Percentiles rank a stretch among this genome's conserved stretches.
These are phyloP conservation scores for Glaciozyma antarctica DNA, from an alignment of 768 basidiomycete genomes.

Conservation along the genomic window DNA sequence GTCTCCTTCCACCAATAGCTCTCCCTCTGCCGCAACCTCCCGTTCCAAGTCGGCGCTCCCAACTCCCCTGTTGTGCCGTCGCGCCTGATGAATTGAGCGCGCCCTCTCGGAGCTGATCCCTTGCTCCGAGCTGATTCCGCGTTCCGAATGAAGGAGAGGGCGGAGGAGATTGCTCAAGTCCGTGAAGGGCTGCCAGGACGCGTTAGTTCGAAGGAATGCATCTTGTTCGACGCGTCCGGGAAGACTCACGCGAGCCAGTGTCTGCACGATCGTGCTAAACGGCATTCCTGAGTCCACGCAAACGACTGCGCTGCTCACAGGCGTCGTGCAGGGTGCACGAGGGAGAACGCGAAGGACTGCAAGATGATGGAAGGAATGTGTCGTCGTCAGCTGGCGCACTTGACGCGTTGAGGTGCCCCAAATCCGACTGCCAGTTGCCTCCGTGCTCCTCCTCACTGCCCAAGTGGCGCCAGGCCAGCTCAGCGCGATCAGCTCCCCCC, in stretches of 20 bases:
- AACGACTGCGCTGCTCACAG: too few species aligned
- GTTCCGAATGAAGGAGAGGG: background rate
- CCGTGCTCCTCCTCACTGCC: too few species aligned
- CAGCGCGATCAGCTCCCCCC: too few species aligned
- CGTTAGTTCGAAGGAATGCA: background rate
- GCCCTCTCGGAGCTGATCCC: background rate
- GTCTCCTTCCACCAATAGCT: background rate
- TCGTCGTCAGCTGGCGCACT: too few species aligned
- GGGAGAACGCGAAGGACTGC: too few species aligned
- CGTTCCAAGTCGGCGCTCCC: background rate
- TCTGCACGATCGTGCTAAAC: background rate
- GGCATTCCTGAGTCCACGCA: background rate
- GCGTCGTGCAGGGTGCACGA: too few species aligned
- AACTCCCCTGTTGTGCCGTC: background rate
- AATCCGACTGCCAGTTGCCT: too few species aligned
- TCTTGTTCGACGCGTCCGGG: background rate
- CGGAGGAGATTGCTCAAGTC: slow-evolving; percentile 9
- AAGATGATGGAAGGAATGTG: too few species aligned
- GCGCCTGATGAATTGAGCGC: background rate
- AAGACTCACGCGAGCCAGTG: background rate
- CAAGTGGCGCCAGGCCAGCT: too few species aligned
- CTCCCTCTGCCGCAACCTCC: background rate
- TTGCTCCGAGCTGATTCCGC: slow-evolving; percentile 4
- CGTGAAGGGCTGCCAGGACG: slow-evolving; percentile 5
- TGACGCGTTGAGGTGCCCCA: too few species aligned